Evolutionary conservation across 371 early-diverging fungal species (phyloP), one percentile per base, ranked within the genome.

Genomic region (Smittium culicis): DNA sequence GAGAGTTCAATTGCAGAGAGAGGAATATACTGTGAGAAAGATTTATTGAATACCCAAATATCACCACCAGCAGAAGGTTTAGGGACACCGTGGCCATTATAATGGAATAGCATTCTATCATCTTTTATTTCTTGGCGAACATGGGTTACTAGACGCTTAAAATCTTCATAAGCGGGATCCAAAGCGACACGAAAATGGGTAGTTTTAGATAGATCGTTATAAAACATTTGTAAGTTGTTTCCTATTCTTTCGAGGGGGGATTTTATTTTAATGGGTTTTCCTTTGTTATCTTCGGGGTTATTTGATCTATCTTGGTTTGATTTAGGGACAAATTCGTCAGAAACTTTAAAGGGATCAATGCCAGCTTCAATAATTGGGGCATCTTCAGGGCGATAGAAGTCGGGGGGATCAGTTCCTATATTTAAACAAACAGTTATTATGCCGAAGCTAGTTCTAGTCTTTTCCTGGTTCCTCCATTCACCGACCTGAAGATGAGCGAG

Each of bases 11-110:
- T 82, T 24, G 94, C 78, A 25, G 89, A 88, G 2, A 96, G 88
- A 1, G 97, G 98, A 65, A 98, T 91, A 79, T 98, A 98, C 79
- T 98, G 97, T 25, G 96, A 95, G 80, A 92, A 96, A 67, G 85
- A 86, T 69, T 90, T 88, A 81, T 98, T 96, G 72, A 96, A 98
- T 35, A 94, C 96, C 98, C 98, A 98, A 54, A 96, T 87, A 74
- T 98, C 98, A 56, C 98, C 98, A 69, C 90, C 91, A 2, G 83
- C 75, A 1, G 97, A 95, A 2, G 97, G 96, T 66, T 88, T 88
- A 17, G 98, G 98, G 25, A 98, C 97, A 59, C 98, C 98, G 69
- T 96, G 96, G 24, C 98, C 98, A 69, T 98, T 98, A 81, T 96
- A 98, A 72, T 98, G 94, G 70, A 96, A 93, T 66, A 98, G 77